Evolutionary conservation across 208 protist genomes (phyloP), one percentile per base, ranked within the genome.

Genomic region (Acanthamoeba castellanii): DNA sequence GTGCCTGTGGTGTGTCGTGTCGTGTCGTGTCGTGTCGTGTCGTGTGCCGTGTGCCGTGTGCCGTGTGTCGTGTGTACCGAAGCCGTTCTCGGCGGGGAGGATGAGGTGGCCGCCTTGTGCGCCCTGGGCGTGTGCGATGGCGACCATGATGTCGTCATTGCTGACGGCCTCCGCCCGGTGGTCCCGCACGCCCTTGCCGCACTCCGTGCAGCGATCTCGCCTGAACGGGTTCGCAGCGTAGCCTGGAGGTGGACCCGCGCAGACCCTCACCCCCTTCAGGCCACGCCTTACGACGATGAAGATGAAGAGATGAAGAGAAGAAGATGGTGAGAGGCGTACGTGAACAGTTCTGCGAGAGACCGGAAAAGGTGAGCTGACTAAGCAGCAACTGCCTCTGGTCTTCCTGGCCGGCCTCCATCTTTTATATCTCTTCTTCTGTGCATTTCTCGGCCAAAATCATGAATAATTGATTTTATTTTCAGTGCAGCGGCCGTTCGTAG

Each of bases 191-290:
- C 20, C 50, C 8, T 66, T 1, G 3, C 82, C 50, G 50, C 82
- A 89, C 30, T 42, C 82, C 45, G 42, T 27, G 55, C 82, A 89
- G 6, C 52, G 42, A 22, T 68, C 82, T 50, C 18, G 16, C 82
- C 66, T 89, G 47, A 59, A 89, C 50, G 42, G 82, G 52, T 89
- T 57, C 30, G 82, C 52, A 50, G 66, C 50, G 25, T 32, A 89
- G 13, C 25, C 74, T 82, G 22, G 27, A 74, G 66, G 13, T n/a
- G 66, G 13, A 25, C 27, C 8, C 30, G 64, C 25, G 30, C 25
- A n/a, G 20, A 74, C n/a, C 30, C 8, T 37, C 30, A 32, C 66
- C n/a, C 32, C 6, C 22, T 9, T n/a, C 61, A 68, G 22, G 16
- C 61, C 13, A 0, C 16, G 61, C 61, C 1, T 13, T 68, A 2